Base-by-base conservation (phyloP, 108 stramenopile species). In the Cyclostephanos invisitatus region DNA sequence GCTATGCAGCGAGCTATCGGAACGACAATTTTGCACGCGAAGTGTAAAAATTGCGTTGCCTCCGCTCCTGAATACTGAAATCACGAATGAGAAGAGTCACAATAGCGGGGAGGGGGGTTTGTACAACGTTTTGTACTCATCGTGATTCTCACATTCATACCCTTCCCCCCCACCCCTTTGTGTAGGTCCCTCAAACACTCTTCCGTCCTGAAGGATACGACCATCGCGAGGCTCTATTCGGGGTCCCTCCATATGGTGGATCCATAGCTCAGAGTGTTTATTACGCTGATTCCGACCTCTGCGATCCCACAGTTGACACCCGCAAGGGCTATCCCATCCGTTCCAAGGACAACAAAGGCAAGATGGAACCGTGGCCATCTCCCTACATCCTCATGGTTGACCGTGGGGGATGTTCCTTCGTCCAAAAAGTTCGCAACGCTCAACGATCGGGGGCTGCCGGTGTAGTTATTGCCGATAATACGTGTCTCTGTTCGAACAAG, bases 351-450 rank as follows among this genome's bases (percentile, higher is more conserved):
- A 76, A 69, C 29, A 61, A 67, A 25, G 85, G 83, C 22, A 84
- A 84, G 37, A 89, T 87, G 75, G 67, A 58, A 54, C 80, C 82
- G n/a, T 92, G 89, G 85, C 65, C 86, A 18, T 56, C 83, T 29
- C 96, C 97, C 1, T 97, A 81, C 83, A 94, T 97, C 67, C 79
- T 97, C 37, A 91, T 97, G 93, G 87, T 95, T 15, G 92, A 96
- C 68, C 90, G 95, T 44, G 97, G 97, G 27, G 89, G 78, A 21
- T 97, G 97, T 71, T 89, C 90, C 61, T 97, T 97, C 73, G 97
- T 95, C 29, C 80, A 78, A 62, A 96, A 96, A 84, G 96, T 94
- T 35, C 91, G 97, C n/a, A 89, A 87, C 69, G 96, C 95, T n/a
- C 97, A 97, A 83, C 83, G 82, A 38, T 62, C 91, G 5, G 97